Base-by-base conservation (phyloP, 257 asterid genomes). In the Verbena officinalis region DNA sequence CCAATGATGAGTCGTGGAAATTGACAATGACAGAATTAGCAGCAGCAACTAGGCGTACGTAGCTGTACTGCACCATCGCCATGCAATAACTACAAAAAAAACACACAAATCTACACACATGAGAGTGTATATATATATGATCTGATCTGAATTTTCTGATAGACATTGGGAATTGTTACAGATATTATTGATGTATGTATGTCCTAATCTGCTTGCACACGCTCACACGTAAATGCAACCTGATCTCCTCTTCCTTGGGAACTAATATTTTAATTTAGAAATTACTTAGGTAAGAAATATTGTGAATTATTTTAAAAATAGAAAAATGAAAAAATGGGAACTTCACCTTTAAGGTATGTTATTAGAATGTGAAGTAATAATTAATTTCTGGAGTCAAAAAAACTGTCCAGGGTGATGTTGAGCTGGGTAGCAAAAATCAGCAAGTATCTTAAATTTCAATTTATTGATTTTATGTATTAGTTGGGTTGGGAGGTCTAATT, bases 361-460 rank as follows among this genome's bases (percentile, higher is more conserved):
- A n/a, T n/a, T n/a, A n/a, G n/a, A n/a, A n/a, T n/a, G n/a, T n/a
- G n/a, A n/a, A n/a, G n/a, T n/a, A n/a, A n/a, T n/a, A n/a, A n/a
- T n/a, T n/a, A n/a, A n/a, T n/a, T n/a, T n/a, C n/a, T n/a, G n/a
- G n/a, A n/a, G n/a, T n/a, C n/a, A n/a, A n/a, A n/a, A n/a, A n/a
- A n/a, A n/a, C n/a, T n/a, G n/a, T n/a, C n/a, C n/a, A n/a, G n/a
- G n/a, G n/a, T 31, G 59, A 62, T 36, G 62, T 56, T 64, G 72
- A 72, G 72, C 77, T 72, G 72, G 57, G 43, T n/a, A 48, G 53
- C 77, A 72, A 20, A 7, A 64, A 27, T 1, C 63, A 71, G 59
- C 38, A 30, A 71, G 33, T 53, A 45, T 51, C 45, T 19, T 21
- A 46, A 14, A n/a, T 48, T 55, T 61, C 34, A 36, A 71, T 62